Base-by-base conservation (phyloP, 345 rosid species). In the Psidium friedrichsthalianum region DNA sequence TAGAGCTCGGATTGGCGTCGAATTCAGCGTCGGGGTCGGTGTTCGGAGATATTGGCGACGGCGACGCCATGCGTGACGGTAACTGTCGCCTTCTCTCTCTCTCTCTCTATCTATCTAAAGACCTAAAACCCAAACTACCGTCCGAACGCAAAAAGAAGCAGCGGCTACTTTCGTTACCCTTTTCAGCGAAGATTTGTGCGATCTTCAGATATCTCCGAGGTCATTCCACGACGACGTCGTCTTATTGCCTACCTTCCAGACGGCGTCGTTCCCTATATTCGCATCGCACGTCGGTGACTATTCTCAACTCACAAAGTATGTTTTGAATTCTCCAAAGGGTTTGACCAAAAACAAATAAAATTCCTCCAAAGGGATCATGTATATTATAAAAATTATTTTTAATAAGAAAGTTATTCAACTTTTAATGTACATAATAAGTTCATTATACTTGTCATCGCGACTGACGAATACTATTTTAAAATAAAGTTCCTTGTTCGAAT, bases 61-160 rank as follows among this genome's bases (percentile, higher is more conserved):
- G 61, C 61, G 84, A 58, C 82, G 90, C 93, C 97, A 94, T 93
- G 85, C 24, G 44, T 40, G 84, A 56, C 32, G n/a, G 25, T 20
- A 16, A 36, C 82, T 12, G 5, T 64, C 42, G 54, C 25, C 54
- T 56, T 52, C 85, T 56, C 74, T 32, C 51, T 8, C 57, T 69
- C 11, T 56, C 74, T 32, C 51, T 8, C 57, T 69, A 11, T 10
- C n/a, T 82, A 1, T 32, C 25, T 5, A 69, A 21, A 69, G 80
- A 69, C 80, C 80, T 69, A 69, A 69, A 18, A 32, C 47, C 47
- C 47, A 69, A 69, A 69, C 80, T 11, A 36, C 2, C 14, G 80
- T 36, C 80, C 40, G 80, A 69, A 69, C 21, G 47, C 64, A n/a
- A 2, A 69, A 9, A 18, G 21, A 5, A 8, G 36, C 21, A 40